These are phyloP conservation scores for Kazachstania taianensis DNA, from an alignment of 805 yeast species.

Conservation along the genomic window DNA sequence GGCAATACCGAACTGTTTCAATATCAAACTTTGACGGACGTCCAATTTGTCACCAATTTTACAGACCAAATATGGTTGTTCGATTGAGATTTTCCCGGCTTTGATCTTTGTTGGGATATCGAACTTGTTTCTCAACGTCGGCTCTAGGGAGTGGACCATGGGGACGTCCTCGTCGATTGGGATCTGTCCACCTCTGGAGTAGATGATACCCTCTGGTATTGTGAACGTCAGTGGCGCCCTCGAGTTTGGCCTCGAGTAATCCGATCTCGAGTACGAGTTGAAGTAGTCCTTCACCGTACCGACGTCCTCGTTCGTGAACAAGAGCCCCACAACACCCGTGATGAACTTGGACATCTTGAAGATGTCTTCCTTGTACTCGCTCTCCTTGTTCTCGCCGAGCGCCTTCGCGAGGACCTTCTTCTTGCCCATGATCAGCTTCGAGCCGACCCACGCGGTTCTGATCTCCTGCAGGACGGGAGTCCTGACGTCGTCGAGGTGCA, in stretches of 20 bases:
- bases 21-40: slow-evolving; percentile 80
- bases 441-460: slow-evolving; percentile 86
- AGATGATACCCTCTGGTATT: slow-evolving; percentile 83
- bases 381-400: slow-evolving; percentile 75
- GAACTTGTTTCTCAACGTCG: slow-evolving; percentile 77
- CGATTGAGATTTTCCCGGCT: slow-evolving; percentile 74
- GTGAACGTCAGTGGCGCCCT: slow-evolving; percentile 73
- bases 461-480: slow-evolving; percentile 92
- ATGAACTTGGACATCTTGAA: slow-evolving; percentile 54
- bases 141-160: slow-evolving; percentile 91
- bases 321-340: slow-evolving; percentile 74
- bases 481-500: slow-evolving; percentile 83
- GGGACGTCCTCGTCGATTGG: slow-evolving; percentile 90
- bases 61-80: slow-evolving; percentile 72
- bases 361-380: slow-evolving; percentile 81
- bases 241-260: slow-evolving; percentile 84
- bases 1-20: slow-evolving; percentile 94
- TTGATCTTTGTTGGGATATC: slow-evolving; percentile 88
- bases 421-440: slow-evolving; percentile 82
- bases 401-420: slow-evolving; percentile 90
- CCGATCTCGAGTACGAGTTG: slow-evolving; percentile 62
- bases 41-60: slow-evolving; percentile 69
- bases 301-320: slow-evolving; percentile 82
- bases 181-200: slow-evolving; percentile 91
- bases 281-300: slow-evolving; percentile 88